phyloP scores from a whole-genome alignment of 805 yeast species.

The Deakozyma indianensis region DNA sequence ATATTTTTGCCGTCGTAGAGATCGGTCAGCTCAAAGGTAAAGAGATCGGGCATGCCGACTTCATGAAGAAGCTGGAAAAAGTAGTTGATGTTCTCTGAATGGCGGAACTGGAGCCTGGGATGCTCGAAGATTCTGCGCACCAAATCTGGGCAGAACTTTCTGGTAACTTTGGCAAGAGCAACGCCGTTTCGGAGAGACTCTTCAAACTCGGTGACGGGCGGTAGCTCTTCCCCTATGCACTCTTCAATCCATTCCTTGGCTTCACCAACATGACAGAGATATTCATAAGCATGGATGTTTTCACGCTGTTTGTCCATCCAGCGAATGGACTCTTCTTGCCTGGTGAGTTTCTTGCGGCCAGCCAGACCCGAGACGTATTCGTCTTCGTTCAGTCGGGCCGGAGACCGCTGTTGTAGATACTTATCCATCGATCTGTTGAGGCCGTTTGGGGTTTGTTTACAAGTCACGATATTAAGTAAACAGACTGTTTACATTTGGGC shows the following conservation, averaged over 20 bases:
- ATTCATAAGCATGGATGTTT: slow-evolving; percentile 49
- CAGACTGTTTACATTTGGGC: too few species aligned
- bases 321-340: background rate
- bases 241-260: slow-evolving; percentile 71
- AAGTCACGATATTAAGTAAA: background rate
- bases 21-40: slow-evolving; percentile 84
- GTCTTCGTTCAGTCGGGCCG: background rate
- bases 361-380: slow-evolving; percentile 1
- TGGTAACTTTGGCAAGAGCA: slow-evolving; percentile 62
- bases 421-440: background rate
- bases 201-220: slow-evolving; percentile 44
- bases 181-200: slow-evolving; percentile 75
- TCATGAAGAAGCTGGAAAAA: slow-evolving; percentile 56
- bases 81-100: slow-evolving; percentile 81
- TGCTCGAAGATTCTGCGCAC: slow-evolving; percentile 41
- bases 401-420: background rate
- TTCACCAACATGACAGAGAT: slow-evolving; percentile 65
- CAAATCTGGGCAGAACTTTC: slow-evolving; percentile 51
- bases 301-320: slow-evolving; percentile 26
- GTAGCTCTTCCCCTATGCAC: slow-evolving; percentile 42
- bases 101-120: slow-evolving; percentile 65
- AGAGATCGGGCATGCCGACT: slow-evolving; percentile 71
- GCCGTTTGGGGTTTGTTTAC: background rate
- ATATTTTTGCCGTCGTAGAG: slow-evolving; percentile 81
- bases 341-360: slow-evolving; percentile 1